Evolutionary conservation across 2,329 filamentous ascomycete genomes (phyloP), one percentile per base, ranked within the genome.

Genomic region (Graphilbum sp.): DNA sequence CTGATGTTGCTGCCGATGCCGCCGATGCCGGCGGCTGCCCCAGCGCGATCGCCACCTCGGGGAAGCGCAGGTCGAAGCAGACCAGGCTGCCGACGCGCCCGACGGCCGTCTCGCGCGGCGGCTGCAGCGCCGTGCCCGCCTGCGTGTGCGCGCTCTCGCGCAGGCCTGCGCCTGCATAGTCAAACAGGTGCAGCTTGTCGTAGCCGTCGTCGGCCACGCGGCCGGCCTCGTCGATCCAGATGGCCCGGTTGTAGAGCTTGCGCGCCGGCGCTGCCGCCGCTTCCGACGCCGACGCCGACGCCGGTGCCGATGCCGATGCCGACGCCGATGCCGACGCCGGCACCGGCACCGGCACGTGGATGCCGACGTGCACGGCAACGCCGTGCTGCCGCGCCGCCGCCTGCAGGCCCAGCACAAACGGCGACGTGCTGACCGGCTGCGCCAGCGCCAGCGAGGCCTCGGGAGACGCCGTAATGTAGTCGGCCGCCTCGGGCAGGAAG

Each of bases 141-240:
- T 49, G 46, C 29, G 53, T 50, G 45, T 49, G 47, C 11, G 43
- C 44, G 38, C 45, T 47, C 51, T 71, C 67, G 41, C 55, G 59
- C 17, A 71, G 61, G 10, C 50, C 47, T 13, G 61, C 66, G 11
- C 51, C 48, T 7, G 62, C 65, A 47, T 70, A 71, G 57, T 95
- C 85, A 58, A 96, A 95, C 13, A 95, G 67, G 54, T 95, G 87
- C 24, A 94, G 61, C 56, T 96, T 96, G 55, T 93, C 80, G 59
- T 95, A 95, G 6, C 55, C 45, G 3, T 61, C 51, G 32, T 57
- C 49, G 11, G 36, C 39, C 16, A 73, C 54, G 30, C 45, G 38
- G 16, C 69, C 69, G 20, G 54, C 48, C 5, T 59, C 48, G 29
- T 56, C 49, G 45, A 72, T 71, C 56, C 64, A 71, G 44, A 74